phyloP scores from a whole-genome alignment of 2,329 filamentous ascomycete species.

The Aspergillus pseudoterreus region DNA sequence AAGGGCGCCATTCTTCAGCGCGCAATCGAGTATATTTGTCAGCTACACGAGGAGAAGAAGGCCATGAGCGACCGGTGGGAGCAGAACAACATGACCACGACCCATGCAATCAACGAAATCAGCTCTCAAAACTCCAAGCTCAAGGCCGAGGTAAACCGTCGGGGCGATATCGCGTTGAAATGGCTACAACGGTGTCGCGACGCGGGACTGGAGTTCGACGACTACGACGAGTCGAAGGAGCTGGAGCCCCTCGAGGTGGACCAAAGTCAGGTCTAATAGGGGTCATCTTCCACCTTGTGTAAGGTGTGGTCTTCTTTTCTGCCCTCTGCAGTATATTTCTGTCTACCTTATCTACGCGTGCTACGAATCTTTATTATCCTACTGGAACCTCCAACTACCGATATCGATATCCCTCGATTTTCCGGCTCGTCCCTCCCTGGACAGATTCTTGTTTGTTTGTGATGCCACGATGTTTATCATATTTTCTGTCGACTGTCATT shows the following conservation, averaged over 20 bases:
- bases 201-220: conserved; percentile 47
- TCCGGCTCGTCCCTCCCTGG: background rate
- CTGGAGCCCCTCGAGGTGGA: conserved; percentile 36
- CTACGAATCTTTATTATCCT: conserved; percentile 23
- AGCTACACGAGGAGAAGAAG: conserved; percentile 57
- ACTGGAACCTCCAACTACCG: conserved; percentile 16
- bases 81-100: conserved; percentile 42
- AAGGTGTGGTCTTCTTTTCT: background rate
- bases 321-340: conserved; percentile 5
- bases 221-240: conserved; percentile 44
- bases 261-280: conserved; percentile 21
- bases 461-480: conserved; percentile 1
- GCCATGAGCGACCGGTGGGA: conserved; percentile 41
- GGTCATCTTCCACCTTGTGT: background rate
- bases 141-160: conserved; percentile 83
- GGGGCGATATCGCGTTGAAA: conserved; percentile 64
- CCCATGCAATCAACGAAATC: conserved; percentile 68
- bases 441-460: conserved; percentile 5
- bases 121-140: conserved; percentile 92
- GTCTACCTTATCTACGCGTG: conserved; percentile 19
- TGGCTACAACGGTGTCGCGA: conserved; percentile 47
- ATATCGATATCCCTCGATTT: conserved; percentile 4
- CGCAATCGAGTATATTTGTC: conserved; percentile 88
- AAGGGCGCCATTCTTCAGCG: conserved; percentile 95
- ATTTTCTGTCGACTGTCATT: conserved; percentile 4